Percentiles rank a stretch among this genome's conserved stretches.
Evolutionary conservation across 495 filamentous ascomycete species (phyloP).

Genomic region (Penicillium crystallinum): DNA sequence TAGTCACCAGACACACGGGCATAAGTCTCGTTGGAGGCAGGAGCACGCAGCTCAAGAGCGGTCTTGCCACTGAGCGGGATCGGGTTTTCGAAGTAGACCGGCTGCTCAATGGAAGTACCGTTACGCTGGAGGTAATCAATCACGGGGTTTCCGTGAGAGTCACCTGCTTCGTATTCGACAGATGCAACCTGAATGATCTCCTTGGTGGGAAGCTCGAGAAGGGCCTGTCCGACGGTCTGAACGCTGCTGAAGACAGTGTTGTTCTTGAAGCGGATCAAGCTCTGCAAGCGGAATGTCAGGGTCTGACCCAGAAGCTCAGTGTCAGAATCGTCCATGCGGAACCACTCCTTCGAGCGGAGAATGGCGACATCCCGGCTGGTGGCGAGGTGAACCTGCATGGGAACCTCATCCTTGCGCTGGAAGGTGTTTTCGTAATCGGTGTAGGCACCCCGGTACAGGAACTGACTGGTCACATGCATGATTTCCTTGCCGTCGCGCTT

Average conservation of each 20-base stretch:
- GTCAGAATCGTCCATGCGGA: slow-evolving; percentile 73
- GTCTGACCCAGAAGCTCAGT: slow-evolving; percentile 86
- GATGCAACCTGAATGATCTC: slow-evolving; percentile 94
- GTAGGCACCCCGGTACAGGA: slow-evolving; percentile 91
- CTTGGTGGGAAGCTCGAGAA: slow-evolving; percentile 94
- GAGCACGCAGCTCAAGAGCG: slow-evolving; percentile 77
- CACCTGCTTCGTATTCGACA: slow-evolving; percentile 85
- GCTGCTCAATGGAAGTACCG: slow-evolving; percentile 91
- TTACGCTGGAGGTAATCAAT: slow-evolving; percentile 92
- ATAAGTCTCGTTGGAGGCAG: slow-evolving; percentile 97
- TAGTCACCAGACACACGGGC: slow-evolving; percentile 96
- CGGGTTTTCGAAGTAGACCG: slow-evolving; percentile 93
- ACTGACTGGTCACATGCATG: slow-evolving; percentile 98
- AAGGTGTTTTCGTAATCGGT: slow-evolving; percentile 96
- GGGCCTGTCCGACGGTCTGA: slow-evolving; percentile 86
- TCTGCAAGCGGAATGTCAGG: slow-evolving; percentile 92
- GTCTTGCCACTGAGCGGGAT: slow-evolving; percentile 94
- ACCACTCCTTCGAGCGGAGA: slow-evolving; percentile 94
- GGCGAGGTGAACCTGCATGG: slow-evolving; percentile 85
- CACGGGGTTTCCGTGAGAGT: slow-evolving; percentile 92
- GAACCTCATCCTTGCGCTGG: slow-evolving; percentile 92
- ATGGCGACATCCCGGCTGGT: slow-evolving; percentile 89
- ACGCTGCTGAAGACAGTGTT: slow-evolving; percentile 87
- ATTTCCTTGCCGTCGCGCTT: slow-evolving; percentile 79
- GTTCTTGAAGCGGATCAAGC: slow-evolving; percentile 89